These are phyloP conservation scores for Penicillium coprophilum DNA, from an alignment of 495 filamentous ascomycete species.

Conservation along the genomic window DNA sequence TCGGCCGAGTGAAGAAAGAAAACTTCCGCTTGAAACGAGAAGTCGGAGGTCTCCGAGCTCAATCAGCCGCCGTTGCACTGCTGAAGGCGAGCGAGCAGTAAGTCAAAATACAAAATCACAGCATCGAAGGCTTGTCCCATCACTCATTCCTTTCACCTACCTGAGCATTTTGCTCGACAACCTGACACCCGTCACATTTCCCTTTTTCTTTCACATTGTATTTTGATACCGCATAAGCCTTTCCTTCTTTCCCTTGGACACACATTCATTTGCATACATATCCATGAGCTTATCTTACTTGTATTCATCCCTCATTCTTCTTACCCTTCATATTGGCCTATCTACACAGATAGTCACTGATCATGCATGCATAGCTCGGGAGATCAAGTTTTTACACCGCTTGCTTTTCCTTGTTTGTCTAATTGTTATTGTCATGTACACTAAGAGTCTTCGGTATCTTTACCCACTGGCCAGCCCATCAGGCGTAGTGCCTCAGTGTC, in stretches of 20 bases:
- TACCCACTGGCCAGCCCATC: constrained; percentile 32
- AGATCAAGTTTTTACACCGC: constrained; percentile 22
- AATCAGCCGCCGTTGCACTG: constrained; percentile 43
- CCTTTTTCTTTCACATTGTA: constrained; percentile 16
- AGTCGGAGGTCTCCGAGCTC: constrained; percentile 49
- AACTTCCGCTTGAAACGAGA: constrained; percentile 67
- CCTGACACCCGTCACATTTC: constrained; percentile 10
- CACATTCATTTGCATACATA: constrained; percentile 21
- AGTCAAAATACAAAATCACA: constrained; percentile 4
- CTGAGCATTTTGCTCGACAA: constrained; percentile 2
- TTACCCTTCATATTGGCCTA: constrained; percentile 20
- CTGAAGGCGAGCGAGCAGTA: constrained; percentile 39
- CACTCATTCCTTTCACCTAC: neutral
- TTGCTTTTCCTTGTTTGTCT: constrained; percentile 27
- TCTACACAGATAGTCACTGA: constrained; percentile 19
- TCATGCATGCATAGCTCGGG: constrained; percentile 29
- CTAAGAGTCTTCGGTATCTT: constrained; percentile 24
- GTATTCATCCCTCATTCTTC: constrained; percentile 24
- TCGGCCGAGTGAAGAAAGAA: constrained; percentile 72
- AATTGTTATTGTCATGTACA: constrained; percentile 27
- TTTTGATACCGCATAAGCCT: constrained; percentile 22
- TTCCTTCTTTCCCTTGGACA: constrained; percentile 14
- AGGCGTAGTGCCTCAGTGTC: constrained; percentile 36
- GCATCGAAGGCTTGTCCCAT: constrained; percentile 4
- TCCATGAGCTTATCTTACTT: constrained; percentile 21